These are phyloP conservation scores for Tricholoma hemisulphureum DNA, from an alignment of 768 basidiomycete genomes.

Conservation along the genomic window DNA sequence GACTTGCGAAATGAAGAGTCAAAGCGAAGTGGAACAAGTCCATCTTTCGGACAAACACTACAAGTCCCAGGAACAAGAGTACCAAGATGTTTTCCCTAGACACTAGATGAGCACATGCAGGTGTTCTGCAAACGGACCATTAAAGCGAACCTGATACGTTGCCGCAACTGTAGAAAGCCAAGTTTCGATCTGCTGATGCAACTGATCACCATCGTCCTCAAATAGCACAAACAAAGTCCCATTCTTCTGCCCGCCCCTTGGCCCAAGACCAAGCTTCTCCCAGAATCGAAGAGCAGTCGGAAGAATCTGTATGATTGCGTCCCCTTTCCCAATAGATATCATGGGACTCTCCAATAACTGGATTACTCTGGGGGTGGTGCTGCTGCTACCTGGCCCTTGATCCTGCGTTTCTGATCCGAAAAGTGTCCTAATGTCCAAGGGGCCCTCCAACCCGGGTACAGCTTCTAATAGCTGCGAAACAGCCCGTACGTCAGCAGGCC, in stretches of 20 bases:
- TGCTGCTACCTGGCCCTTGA: not conserved
- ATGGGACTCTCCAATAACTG: slow-evolving; percentile 41
- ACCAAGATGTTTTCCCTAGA: slow-evolving; percentile 63
- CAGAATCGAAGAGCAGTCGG: slow-evolving; percentile 78
- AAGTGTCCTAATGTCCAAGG: slow-evolving; percentile 43
- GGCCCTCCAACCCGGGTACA: slow-evolving; percentile 37
- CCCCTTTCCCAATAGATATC: slow-evolving; percentile 65
- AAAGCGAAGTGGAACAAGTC: slow-evolving; percentile 61
- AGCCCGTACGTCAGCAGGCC: slow-evolving; percentile 56
- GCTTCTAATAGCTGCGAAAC: slow-evolving; percentile 43
- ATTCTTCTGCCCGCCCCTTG: slow-evolving; percentile 70
- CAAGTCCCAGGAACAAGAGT: slow-evolving; percentile 52
- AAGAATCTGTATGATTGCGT: slow-evolving; percentile 64
- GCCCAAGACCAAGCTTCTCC: slow-evolving; percentile 78
- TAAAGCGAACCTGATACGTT: slow-evolving; percentile 55
- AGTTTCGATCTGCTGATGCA: slow-evolving; percentile 43
- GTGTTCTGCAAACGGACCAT: slow-evolving; percentile 3
- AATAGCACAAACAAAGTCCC: slow-evolving; percentile 66
- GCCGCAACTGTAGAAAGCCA: slow-evolving; percentile 60
- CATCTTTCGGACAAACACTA: slow-evolving; percentile 45
- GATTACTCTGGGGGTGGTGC: slow-evolving; percentile 1
- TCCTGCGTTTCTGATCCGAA: slow-evolving; percentile 38
- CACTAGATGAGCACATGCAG: slow-evolving; percentile 11
- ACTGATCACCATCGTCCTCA: slow-evolving; percentile 56
- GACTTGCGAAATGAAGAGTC: slow-evolving; percentile 68